Evolutionary conservation across 108 stramenopile species (phyloP), one percentile per base, ranked within the genome.

Genomic region (Pseudonitzschia delicatissima): DNA sequence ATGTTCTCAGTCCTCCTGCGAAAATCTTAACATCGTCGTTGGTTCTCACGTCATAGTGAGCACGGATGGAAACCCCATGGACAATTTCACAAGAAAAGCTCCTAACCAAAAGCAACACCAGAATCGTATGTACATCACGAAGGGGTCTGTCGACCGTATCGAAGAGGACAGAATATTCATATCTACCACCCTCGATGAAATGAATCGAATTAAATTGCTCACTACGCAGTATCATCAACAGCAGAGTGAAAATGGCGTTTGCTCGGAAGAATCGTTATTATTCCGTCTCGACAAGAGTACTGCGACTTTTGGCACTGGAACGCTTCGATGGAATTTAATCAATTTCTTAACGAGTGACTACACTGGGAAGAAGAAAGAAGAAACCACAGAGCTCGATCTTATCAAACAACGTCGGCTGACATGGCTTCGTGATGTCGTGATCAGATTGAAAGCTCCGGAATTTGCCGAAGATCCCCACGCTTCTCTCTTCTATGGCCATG

Each of bases 231-330:
- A 59, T 52, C 52, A 64, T 50, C 42, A 40, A 45, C 5, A 25
- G n/a, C 57, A 25, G 29, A 44, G 8, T 25, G 8, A n/a, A 23
- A 57, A 8, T 48, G 35, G 33, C 23, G 31, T 3, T 18, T 12
- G 25, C 25, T 20, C 18, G 35, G 6, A 27, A 5, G 28, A 31
- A 13, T 33, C 53, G 2, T 48, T 81, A 0, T 57, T 44, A 29
- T 92, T 90, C 37, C 82, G 94, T 37, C 52, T 95, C 23, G 94
- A 95, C 68, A 86, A 76, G 47, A 89, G 92, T 57, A 86, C 78
- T 12, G 60, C 73, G 12, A 52, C 76, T 8, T 77, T 73, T 50
- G 81, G 83, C 27, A 65, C 69, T 7, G 88, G 88, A 44, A 82
- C 88, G 8, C 74, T 92, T 8, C 73, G 90, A 12, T 89, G 87